A percentile compares a stretch with the other conserved stretches of the same genome.
Conservation (phyloP, 2,329 filamentous ascomycete genomes). For the Rugonectria rugulosa region DNA sequence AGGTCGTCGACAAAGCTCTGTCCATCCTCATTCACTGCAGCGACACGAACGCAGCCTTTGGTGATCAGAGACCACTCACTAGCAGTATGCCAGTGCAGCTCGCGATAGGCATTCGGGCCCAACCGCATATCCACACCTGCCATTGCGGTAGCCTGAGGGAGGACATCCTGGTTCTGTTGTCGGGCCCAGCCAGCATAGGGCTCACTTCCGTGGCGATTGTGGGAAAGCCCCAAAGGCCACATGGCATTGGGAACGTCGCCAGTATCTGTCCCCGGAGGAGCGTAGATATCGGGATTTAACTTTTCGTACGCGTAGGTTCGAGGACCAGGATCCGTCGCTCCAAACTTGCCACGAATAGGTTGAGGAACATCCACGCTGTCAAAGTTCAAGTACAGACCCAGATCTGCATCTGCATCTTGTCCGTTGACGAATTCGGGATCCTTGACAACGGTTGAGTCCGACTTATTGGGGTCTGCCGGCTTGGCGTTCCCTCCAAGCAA, state of each 20-base stretch:
- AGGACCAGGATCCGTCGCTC: constrained; percentile 9
- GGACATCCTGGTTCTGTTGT: constrained; percentile 10
- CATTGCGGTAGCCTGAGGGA: constrained; percentile 7
- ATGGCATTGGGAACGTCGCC: constrained; percentile 10
- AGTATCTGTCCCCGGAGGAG: constrained; percentile 3
- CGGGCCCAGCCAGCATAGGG: constrained; percentile 7
- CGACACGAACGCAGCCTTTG: constrained; percentile 10
- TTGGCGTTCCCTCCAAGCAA: constrained; percentile 51
- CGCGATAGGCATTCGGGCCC: constrained; percentile 2
- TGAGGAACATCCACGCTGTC: background rate
- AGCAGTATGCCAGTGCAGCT: constrained; percentile 9
- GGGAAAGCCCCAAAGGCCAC: constrained; percentile 9
- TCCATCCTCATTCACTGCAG: constrained; percentile 6
- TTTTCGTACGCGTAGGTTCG: constrained; percentile 16
- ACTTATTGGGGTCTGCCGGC: constrained; percentile 44
- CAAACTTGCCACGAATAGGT: constrained; percentile 6
- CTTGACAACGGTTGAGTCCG: constrained; percentile 48
- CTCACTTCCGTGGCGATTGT: constrained; percentile 5
- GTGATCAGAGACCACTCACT: constrained; percentile 7
- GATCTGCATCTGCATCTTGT: constrained; percentile 57
- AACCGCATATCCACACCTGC: constrained; percentile 10
- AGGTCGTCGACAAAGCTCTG: constrained; percentile 12
- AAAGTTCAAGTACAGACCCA: constrained; percentile 45
- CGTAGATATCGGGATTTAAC: constrained; percentile 6
- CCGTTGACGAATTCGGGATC: constrained; percentile 54